These are phyloP conservation scores for Schoenoplectus triqueter DNA, from an alignment of 202 grass and related monocot genomes.

Conservation along the genomic window DNA sequence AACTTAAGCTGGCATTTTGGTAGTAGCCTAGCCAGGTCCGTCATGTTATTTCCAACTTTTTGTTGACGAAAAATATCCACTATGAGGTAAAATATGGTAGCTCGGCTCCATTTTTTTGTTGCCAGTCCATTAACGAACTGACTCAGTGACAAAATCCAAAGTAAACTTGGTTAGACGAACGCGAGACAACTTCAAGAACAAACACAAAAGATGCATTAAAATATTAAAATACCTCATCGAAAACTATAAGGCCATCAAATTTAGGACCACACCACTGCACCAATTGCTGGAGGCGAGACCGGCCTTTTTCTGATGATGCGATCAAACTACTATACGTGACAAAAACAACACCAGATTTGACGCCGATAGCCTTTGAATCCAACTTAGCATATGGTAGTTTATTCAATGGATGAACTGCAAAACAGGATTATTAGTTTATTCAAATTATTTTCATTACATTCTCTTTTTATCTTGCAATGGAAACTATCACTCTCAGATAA, in stretches of 20 bases:
- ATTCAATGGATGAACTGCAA: slow-evolving; percentile 98
- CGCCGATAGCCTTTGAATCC: slow-evolving; percentile 93
- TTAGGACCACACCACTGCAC: slow-evolving; percentile 90
- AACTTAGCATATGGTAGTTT: slow-evolving; percentile 96
- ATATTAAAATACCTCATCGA: slow-evolving; percentile 76
- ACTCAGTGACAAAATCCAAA: background rate
- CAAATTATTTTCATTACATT: background rate
- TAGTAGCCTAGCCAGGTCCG: background rate
- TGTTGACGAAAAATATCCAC: background rate
- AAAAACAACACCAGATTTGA: slow-evolving; percentile 95
- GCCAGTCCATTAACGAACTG: background rate
- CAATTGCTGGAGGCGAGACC: slow-evolving; percentile 95
- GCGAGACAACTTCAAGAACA: slow-evolving; percentile 23
- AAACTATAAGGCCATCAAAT: slow-evolving; percentile 90
- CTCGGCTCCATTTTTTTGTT: background rate
- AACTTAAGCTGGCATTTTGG: background rate
- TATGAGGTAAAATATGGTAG: background rate
- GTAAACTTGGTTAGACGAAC: background rate
- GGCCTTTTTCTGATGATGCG: slow-evolving; percentile 91
- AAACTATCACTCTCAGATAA: slow-evolving; percentile 8
- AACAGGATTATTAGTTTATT: slow-evolving; percentile 41
- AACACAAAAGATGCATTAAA: slow-evolving; percentile 27
- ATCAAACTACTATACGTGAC: slow-evolving; percentile 99
- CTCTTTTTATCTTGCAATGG: slow-evolving; percentile 8
- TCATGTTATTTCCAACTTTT: slow-evolving; percentile 34